Base-by-base conservation (phyloP, 495 filamentous ascomycete species). In the Collariella sp. region DNA sequence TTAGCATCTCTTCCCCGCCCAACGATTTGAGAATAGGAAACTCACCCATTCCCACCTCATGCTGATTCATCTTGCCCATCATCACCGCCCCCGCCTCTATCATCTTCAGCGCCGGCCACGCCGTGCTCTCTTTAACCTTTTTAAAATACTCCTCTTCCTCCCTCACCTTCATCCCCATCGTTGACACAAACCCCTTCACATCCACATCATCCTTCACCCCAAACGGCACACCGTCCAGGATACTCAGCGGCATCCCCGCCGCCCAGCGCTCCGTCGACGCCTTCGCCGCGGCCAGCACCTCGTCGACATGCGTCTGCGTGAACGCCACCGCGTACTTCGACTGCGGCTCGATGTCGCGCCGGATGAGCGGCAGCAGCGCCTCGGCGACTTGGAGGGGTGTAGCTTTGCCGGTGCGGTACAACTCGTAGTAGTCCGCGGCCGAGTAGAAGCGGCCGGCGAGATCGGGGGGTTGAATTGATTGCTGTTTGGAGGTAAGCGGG, bases 61-160 rank as follows among this genome's bases (percentile, higher is more conserved):
- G 90, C 91, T 96, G 95, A 38, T 82, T 91, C 24, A 83, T 78
- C 70, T 94, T 95, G 12, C 89, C 91, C 48, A 96, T 66, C 18
- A 95, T 74, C 38, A 96, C 78, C 11, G 83, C 90, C 1, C 91
- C 91, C 0, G 81, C 83, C 42, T 93, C 85, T 59, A 84, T 75
- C 71, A 86, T 79, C 70, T 87, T 81, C 65, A 74, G 75, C 20
- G 90, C 80, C 57, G 86, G 88, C 87, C 88, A 95, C 9, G 76
- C 77, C 2, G 73, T 71, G 24, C 59, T 36, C 13, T 53, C 51
- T 16, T 56, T 55, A 0, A 62, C 57, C 46, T 15, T 61, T 5
- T 42, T 56, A 51, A 78, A 78, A 46, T 66, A 71, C 23, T 58
- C 55, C 33, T 68, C 55, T 3, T 41, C 47, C 41, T 76, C 69